Conservation (phyloP, 495 filamentous ascomycete species). For the Acidomyces sp. region DNA sequence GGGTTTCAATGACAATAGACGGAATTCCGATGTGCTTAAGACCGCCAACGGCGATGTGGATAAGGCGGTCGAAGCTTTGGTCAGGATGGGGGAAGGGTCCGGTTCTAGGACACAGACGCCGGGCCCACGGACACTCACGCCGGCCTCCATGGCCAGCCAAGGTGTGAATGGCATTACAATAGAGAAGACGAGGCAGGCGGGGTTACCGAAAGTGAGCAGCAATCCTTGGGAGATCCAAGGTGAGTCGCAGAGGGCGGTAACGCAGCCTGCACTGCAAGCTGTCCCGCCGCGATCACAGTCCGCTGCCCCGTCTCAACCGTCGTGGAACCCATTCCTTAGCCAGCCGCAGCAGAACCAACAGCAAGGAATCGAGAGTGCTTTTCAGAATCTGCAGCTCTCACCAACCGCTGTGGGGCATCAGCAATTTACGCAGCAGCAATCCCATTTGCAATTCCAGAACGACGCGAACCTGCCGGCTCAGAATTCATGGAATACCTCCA, state of each 20-base stretch:
- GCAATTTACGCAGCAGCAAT: conserved; percentile 17
- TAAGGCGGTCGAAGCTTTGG: conserved; percentile 67
- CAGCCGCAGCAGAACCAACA: conserved; percentile 16
- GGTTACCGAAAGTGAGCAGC: conserved; percentile 1
- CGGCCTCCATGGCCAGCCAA: conserved; percentile 12
- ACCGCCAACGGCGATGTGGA: conserved; percentile 72
- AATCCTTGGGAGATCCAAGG: conserved; percentile 18
- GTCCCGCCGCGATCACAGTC: conserved; percentile 12
- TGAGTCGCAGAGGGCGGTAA: conserved; percentile 5
- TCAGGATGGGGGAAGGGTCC: conserved; percentile 57
- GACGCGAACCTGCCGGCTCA: conserved; percentile 14
- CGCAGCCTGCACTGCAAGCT: conserved; percentile 12
- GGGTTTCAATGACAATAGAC: conserved; percentile 78
- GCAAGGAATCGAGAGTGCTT: conserved; percentile 8
- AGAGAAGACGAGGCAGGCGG: conserved; percentile 18
- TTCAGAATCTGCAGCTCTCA: conserved; percentile 18
- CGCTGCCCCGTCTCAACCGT: conserved; percentile 8
- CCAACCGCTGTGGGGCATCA: conserved; percentile 13
- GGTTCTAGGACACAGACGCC: conserved; percentile 13
- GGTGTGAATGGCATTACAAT: conserved; percentile 16
- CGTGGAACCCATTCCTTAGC: conserved; percentile 19
- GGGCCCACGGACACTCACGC: conserved; percentile 10
- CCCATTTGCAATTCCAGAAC: conserved; percentile 26
- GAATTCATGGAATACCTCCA: conserved; percentile 12
- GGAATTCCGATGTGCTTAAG: conserved; percentile 66